Evolutionary conservation across 1,284 basidiomycete species (phyloP).

Genomic region (Cystobasidium sp.): DNA sequence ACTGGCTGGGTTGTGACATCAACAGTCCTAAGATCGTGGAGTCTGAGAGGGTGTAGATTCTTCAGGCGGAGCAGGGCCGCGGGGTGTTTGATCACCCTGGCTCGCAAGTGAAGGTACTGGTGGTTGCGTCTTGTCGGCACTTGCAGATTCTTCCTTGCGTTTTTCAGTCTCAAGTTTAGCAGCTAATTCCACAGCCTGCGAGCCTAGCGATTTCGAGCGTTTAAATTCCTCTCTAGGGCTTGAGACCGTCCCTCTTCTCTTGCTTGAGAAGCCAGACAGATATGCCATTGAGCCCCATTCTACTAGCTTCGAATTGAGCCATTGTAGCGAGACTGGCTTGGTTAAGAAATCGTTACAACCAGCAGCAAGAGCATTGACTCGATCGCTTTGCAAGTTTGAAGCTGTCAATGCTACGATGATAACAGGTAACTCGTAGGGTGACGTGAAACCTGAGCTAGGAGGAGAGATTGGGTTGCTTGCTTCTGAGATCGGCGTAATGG

Average conservation of each 20-base stretch:
- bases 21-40: background rate
- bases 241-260: slow-evolving; percentile 7
- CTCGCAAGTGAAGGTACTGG: background rate
- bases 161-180: slow-evolving; percentile 14
- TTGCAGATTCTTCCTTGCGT: background rate
- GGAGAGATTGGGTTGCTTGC: slow-evolving; percentile 45
- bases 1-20: background rate
- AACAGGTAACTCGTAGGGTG: slow-evolving; percentile 86
- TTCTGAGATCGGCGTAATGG: slow-evolving; percentile 26
- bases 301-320: slow-evolving; percentile 98
- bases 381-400: slow-evolving; percentile 86
- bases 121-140: background rate
- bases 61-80: background rate
- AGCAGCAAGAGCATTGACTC: slow-evolving; percentile 92
- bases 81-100: background rate
- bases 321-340: slow-evolving; percentile 91
- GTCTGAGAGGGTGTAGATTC: background rate
- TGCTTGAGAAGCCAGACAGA: slow-evolving; percentile 52
- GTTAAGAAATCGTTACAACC: slow-evolving; percentile 99
- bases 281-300: slow-evolving; percentile 77
- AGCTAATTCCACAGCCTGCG: slow-evolving; percentile 11
- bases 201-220: slow-evolving; percentile 11
- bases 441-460: slow-evolving; percentile 51
- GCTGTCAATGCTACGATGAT: slow-evolving; percentile 99
- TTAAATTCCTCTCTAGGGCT: background rate